These are phyloP conservation scores for Clonostachys rhizophaga DNA, from an alignment of 2,329 filamentous ascomycete species.

Conservation along the genomic window DNA sequence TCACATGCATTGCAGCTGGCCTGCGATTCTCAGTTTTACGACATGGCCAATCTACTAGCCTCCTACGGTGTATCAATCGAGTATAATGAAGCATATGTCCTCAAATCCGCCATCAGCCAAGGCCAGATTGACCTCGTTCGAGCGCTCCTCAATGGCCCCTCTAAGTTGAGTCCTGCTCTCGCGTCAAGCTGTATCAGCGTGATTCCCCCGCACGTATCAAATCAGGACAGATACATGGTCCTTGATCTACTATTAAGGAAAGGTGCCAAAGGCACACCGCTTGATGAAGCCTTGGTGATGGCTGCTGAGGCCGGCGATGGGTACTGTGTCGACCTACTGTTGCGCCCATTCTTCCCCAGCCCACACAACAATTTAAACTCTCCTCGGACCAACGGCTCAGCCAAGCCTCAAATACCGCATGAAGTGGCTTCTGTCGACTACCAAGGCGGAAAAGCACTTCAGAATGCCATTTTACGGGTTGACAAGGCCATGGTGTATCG, in stretches of 20 bases:
- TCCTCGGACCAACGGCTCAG: not conserved
- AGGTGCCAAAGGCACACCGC: constrained; percentile 39
- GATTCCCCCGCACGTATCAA: constrained; percentile 39
- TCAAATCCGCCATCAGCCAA: constrained; percentile 40
- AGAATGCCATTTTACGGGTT: constrained; percentile 39
- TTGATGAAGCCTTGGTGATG: constrained; percentile 46
- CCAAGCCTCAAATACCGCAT: constrained; percentile 27
- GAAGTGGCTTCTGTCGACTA: constrained; percentile 47
- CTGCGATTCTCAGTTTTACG: constrained; percentile 42
- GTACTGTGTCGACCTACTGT: constrained; percentile 40
- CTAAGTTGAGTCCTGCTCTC: constrained; percentile 32
- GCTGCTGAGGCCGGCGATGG: constrained; percentile 42
- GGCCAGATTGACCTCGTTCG: constrained; percentile 40
- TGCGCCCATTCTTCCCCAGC: constrained; percentile 38
- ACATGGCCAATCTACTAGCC: constrained; percentile 50
- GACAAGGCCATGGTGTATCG: constrained; percentile 36
- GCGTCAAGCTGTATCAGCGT: constrained; percentile 45
- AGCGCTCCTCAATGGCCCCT: constrained; percentile 38
- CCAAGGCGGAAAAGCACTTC: constrained; percentile 44
- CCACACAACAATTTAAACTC: not conserved
- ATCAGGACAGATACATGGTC: constrained; percentile 37
- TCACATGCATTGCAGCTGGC: constrained; percentile 43
- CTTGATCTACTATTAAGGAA: constrained; percentile 41
- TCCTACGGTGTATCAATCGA: constrained; percentile 49
- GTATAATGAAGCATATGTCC: constrained; percentile 41